These are phyloP conservation scores for Colletotrichum higginsianum DNA, from an alignment of 2,329 filamentous ascomycete genomes.

Conservation along the genomic window DNA sequence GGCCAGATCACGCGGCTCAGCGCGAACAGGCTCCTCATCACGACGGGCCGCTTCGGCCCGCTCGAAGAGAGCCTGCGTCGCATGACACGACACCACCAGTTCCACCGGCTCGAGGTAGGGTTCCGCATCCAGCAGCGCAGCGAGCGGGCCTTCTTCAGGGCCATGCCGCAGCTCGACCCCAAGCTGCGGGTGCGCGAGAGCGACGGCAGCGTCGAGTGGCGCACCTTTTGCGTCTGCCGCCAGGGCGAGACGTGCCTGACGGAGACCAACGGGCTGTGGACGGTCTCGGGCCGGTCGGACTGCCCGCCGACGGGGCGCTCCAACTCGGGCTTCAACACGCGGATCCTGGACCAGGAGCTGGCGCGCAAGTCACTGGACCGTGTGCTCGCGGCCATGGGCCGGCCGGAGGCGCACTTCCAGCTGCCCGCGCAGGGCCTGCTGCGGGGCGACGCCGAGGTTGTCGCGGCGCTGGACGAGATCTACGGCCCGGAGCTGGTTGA, in stretches of 20 bases:
- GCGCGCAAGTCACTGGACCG: constrained; percentile 4
- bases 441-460: neutral
- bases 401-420: neutral
- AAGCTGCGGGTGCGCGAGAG: constrained; percentile 3
- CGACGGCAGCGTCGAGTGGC: constrained; percentile 15
- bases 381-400: neutral
- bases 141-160: neutral
- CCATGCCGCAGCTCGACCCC: constrained; percentile 3
- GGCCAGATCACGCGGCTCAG: neutral
- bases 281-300: constrained; percentile 1
- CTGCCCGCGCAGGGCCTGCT: neutral
- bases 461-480: neutral
- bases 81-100: constrained; percentile 4
- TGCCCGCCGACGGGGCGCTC: constrained; percentile 7
- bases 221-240: constrained; percentile 10
- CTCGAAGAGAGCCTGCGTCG: constrained; percentile 1
- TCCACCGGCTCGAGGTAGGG: neutral
- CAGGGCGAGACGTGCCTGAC: constrained; percentile 7
- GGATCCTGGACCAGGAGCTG: neutral
- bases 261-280: constrained; percentile 4
- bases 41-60: neutral
- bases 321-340: constrained; percentile 7
- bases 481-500: constrained; percentile 4
- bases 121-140: constrained; percentile 10
- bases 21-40: constrained; percentile 2